Base-by-base conservation (phyloP, 2,329 filamentous ascomycete genomes). In the Trichophyton verrucosum region DNA sequence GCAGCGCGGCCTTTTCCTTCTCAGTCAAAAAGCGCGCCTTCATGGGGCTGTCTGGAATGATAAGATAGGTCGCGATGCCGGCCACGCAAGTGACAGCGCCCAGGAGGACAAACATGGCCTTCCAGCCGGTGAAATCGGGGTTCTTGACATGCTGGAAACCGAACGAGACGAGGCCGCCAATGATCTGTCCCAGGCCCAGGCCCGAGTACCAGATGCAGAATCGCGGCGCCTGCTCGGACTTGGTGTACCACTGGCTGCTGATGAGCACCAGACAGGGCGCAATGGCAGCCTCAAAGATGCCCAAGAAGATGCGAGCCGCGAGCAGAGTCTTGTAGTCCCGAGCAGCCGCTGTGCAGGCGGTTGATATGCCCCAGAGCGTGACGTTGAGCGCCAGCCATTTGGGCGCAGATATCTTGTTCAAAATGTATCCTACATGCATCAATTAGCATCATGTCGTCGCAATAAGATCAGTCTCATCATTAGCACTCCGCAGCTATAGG, bases 331-430 rank as follows among this genome's bases (percentile, higher is more conserved):
- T 55, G 70, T 70, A 60, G 46, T 60, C 40, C 80, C 74, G 2
- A 78, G 66, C 8, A 78, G 79, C 79, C 78, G 81, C 13, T 77
- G 67, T 2, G 70, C 67, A 0, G 2, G 79, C 79, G 0, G 80
- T 82, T 1, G 80, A 76, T 5, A 83, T 70, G 2, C 82, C 83
- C 82, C 83, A 86, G 60, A 81, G 73, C 4, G 79, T 70, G 44
- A 86, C 80, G 63, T 85, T 86, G 58, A 75, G 65, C 7, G 79
- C 83, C 1, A 87, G 76, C 70, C 82, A 85, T 67, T 85, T 86
- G 7, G 78, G 81, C 0, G 81, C 78, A 5, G 84, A 83, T 5
- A 85, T 74, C 51, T 77, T 77, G 62, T 87, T 83, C 15, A 87
- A 77, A 20, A 86, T 76, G 64, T 80, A 81, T 61, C 78, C 80